Conservation (phyloP, 202 grass and related monocot genomes). For the Carex arenaria region DNA sequence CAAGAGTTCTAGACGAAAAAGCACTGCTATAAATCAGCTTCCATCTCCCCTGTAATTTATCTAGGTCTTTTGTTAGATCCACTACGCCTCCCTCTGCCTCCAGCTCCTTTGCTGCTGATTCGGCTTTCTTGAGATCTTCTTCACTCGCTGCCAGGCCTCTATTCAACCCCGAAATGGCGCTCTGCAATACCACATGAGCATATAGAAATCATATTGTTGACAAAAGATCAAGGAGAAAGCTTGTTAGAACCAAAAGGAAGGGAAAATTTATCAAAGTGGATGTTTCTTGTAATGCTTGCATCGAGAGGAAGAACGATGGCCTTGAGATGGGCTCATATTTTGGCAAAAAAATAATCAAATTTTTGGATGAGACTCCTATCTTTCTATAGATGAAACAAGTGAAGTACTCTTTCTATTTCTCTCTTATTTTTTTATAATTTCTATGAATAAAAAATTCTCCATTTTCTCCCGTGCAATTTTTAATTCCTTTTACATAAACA, state of each 20-base stretch:
- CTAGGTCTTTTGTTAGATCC: constrained; percentile 45
- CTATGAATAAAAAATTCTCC: too few species aligned
- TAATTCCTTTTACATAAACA: too few species aligned
- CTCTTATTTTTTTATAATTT: too few species aligned
- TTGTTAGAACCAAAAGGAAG: background rate
- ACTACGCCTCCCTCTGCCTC: constrained; percentile 41
- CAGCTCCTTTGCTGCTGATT: constrained; percentile 54
- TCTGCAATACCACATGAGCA: constrained; percentile 35
- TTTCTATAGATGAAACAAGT: too few species aligned
- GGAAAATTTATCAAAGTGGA: background rate
- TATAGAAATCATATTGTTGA: background rate
- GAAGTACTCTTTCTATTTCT: too few species aligned
- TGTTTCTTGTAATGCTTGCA: background rate
- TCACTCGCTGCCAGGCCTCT: constrained; percentile 66
- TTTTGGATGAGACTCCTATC: too few species aligned
- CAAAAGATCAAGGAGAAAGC: background rate
- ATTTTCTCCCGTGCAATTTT: too few species aligned
- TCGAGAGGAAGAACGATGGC: too few species aligned
- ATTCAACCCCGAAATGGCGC: constrained; percentile 78
- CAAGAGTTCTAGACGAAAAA: constrained; percentile 74
- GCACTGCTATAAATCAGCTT: constrained; percentile 82
- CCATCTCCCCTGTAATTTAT: constrained; percentile 85
- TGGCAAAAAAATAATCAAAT: too few species aligned
- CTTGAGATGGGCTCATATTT: too few species aligned
- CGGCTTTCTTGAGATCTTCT: constrained; percentile 64